phyloP scores from a whole-genome alignment of 2,329 filamentous ascomycete species.

The Colletotrichum orchidophilum region DNA sequence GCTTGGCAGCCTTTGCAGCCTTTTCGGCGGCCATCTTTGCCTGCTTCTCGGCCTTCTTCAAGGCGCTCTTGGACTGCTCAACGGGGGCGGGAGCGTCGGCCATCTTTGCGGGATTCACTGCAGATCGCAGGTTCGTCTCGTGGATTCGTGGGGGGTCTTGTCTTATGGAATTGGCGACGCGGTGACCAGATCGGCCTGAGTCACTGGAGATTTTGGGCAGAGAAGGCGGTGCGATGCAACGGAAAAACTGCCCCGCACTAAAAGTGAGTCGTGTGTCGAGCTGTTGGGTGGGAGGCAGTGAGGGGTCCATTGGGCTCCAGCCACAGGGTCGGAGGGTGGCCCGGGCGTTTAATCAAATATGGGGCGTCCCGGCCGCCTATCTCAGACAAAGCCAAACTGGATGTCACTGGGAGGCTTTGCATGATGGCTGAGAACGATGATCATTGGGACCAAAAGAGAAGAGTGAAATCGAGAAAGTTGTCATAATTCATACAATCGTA shows the following conservation, averaged over 20 bases:
- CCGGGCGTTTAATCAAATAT: background rate
- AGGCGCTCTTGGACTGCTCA: constrained; percentile 66
- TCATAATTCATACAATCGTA: too few species aligned
- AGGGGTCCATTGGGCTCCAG: constrained; percentile 33
- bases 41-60: constrained; percentile 74
- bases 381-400: background rate
- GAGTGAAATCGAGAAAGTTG: too few species aligned
- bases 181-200: constrained; percentile 31
- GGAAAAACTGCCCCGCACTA: constrained; percentile 34
- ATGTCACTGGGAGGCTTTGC: background rate
- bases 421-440: background rate
- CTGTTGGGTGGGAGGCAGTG: constrained; percentile 25
- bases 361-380: background rate
- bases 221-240: constrained; percentile 29
- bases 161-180: constrained; percentile 19
- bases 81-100: constrained; percentile 34
- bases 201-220: constrained; percentile 32
- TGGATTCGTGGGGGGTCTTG: background rate
- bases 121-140: constrained; percentile 22
- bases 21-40: constrained; percentile 69
- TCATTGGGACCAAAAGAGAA: background rate
- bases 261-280: constrained; percentile 31
- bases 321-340: constrained; percentile 14
- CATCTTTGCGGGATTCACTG: constrained; percentile 31
- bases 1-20: constrained; percentile 69